phyloP scores from a whole-genome alignment of 164 flowering plant species.

The Litsea cubeba region DNA sequence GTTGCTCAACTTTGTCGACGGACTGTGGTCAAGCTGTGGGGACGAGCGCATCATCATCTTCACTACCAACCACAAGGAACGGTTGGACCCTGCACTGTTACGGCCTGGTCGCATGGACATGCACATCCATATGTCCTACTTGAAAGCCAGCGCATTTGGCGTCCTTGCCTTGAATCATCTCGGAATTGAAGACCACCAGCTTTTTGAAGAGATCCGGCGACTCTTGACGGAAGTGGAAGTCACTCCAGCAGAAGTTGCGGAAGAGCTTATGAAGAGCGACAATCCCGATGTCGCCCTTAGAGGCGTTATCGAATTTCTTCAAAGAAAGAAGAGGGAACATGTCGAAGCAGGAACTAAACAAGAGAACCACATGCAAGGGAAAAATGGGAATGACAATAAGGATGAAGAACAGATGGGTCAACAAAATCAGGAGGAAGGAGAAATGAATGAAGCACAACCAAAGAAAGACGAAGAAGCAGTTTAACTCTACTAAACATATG shows the following conservation, averaged over 20 bases:
- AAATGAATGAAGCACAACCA: too few relatives aligned
- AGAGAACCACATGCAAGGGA: not conserved
- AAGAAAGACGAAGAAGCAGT: too few relatives aligned
- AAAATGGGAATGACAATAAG: too few relatives aligned
- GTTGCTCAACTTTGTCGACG: slow-evolving; percentile 26
- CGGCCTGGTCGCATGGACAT: slow-evolving; percentile 49
- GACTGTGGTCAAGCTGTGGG: slow-evolving; percentile 29
- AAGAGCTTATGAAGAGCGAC: slow-evolving; percentile 50
- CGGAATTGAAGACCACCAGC: slow-evolving; percentile 20
- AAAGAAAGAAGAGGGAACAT: slow-evolving; percentile 20
- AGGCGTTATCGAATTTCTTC: slow-evolving; percentile 31
- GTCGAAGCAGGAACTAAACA: slow-evolving; percentile 7
- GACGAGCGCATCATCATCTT: slow-evolving; percentile 47
- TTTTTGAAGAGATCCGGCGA: slow-evolving; percentile 28
- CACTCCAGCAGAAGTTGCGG: slow-evolving; percentile 60
- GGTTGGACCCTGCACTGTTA: slow-evolving; percentile 38
- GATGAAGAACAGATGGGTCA: too few relatives aligned
- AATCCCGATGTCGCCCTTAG: slow-evolving; percentile 34
- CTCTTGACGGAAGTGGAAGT: slow-evolving; percentile 23
- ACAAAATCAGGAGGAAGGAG: too few relatives aligned
- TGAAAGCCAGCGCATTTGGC: slow-evolving; percentile 42
- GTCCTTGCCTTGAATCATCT: slow-evolving; percentile 39
- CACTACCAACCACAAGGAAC: slow-evolving; percentile 44
- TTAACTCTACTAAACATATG: too few relatives aligned
- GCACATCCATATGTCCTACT: slow-evolving; percentile 49